Evolutionary conservation across 2,329 filamentous ascomycete genomes (phyloP).

Genomic region (Geoglossum cookeanum): DNA sequence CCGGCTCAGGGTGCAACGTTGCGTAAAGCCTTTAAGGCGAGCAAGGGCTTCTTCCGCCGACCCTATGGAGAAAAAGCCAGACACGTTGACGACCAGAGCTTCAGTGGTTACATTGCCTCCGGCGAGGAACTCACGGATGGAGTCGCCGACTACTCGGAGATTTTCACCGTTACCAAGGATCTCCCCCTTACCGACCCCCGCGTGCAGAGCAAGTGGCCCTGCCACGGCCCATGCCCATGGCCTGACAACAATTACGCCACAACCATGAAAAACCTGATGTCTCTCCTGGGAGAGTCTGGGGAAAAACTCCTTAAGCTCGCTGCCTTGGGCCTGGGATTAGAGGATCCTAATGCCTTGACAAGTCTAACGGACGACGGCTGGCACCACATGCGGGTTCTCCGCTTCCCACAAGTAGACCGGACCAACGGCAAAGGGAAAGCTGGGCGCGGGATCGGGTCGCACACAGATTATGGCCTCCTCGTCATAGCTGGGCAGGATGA

Average conservation of each 20-base stretch:
- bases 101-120: conserved; percentile 30
- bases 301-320: conserved; percentile 28
- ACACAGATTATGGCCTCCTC: conserved; percentile 33
- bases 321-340: conserved; percentile 26
- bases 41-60: conserved; percentile 23
- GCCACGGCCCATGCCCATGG: conserved; percentile 31
- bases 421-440: conserved; percentile 30
- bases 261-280: conserved; percentile 24
- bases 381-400: conserved; percentile 31
- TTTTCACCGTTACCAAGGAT: conserved; percentile 33
- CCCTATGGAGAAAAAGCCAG: conserved; percentile 21
- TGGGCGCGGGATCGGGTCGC: conserved; percentile 31
- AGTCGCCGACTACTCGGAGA: conserved; percentile 32
- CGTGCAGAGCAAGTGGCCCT: conserved; percentile 27
- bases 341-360: conserved; percentile 21
- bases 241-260: conserved; percentile 24
- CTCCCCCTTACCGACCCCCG: conserved; percentile 21
- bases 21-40: conserved; percentile 20
- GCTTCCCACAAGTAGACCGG: conserved; percentile 20
- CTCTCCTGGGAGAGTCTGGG: conserved; percentile 23
- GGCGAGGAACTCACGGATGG: conserved; percentile 24
- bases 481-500: conserved; percentile 32
- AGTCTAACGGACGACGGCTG: conserved; percentile 28
- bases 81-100: conserved; percentile 27
- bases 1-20: conserved; percentile 19